Evolutionary conservation across 345 rosid species (phyloP).

Genomic region (Chamaenerion angustifolium): DNA sequence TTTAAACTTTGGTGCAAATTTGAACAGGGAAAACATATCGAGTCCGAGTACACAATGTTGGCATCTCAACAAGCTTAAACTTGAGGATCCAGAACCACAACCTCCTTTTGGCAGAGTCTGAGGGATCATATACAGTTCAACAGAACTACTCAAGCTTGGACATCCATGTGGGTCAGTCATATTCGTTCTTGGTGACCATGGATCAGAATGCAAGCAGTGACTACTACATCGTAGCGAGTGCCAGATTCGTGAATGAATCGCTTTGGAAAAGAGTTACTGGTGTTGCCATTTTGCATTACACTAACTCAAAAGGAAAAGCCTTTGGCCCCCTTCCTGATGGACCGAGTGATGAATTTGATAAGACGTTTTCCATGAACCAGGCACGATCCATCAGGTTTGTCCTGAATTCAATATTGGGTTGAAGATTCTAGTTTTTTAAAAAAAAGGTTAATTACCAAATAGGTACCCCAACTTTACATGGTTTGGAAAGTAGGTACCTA

Average conservation of each 20-base stretch:
- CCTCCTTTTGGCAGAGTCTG: constrained; percentile 74
- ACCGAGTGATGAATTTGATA: constrained; percentile 74
- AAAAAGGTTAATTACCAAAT: no score
- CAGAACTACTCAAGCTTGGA: constrained; percentile 97
- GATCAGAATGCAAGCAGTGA: constrained; percentile 95
- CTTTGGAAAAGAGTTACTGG: constrained; percentile 90
- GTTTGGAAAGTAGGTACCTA: no score
- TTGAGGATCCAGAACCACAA: constrained; percentile 95
- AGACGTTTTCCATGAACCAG: constrained; percentile 97
- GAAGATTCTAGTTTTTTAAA: no score
- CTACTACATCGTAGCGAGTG: constrained; percentile 97
- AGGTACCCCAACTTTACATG: no score
- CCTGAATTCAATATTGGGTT: background rate
- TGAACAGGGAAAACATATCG: constrained; percentile 77
- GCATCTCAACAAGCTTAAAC: constrained; percentile 79
- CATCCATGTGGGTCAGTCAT: constrained; percentile 92
- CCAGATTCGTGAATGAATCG: constrained; percentile 79
- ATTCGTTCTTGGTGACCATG: constrained; percentile 78
- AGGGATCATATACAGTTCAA: constrained; percentile 96
- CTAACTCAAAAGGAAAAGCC: constrained; percentile 94
- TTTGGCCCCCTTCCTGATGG: constrained; percentile 73
- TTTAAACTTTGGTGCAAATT: background rate
- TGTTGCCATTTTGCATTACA: constrained; percentile 75
- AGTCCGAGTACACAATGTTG: constrained; percentile 83
- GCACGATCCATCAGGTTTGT: constrained; percentile 94